Base-by-base conservation (phyloP, 441 rosid species). In the Pelargonium citronellum region DNA sequence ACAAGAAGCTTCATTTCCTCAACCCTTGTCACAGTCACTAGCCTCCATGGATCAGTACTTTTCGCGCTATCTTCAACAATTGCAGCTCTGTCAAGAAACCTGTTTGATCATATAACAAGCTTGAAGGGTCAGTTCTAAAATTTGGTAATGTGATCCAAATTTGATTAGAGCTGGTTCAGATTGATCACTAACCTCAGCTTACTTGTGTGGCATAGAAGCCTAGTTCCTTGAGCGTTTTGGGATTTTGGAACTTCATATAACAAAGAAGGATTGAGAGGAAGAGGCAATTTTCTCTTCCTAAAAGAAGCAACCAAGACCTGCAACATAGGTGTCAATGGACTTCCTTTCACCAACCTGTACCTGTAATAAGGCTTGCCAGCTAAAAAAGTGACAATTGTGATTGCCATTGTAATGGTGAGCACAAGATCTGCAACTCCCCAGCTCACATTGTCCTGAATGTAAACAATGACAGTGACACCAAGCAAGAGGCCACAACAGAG, bases 1-100 rank as follows among this genome's bases (percentile, higher is more conserved):
- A 82, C 20, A n/a, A 79, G 72, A 47, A 77, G 82, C 81, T 82
- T 82, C 68, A 67, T 24, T 55, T 82, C 85, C 65, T 82, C 83
- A 4, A 82, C 83, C 53, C 67, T 64, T 19, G 81, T 82, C 37
- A 77, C 70, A 2, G 76, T 77, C 39, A 74, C 67, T 6, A 79
- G 71, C 71, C 74, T 79, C 79, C 81, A 77, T 0, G 77, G 76
- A 64, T n/a, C 53, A 13, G 15, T 37, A 7, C 43, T 17, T 15
- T 49, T 49, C 6, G 55, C 17, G 20, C 60, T 19, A 34, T 66
- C 73, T 64, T 74, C 77, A 13, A 81, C 9, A 37, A 82, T 58
- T 17, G 85, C 81, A 39, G 78, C 79, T 67, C 74, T 81, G 73
- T 81, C 84, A 4, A 81, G 77, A 53, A 69, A 79, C 65, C 84